Evolutionary conservation across 352 stramenopile genomes (phyloP), one percentile per base, ranked within the genome.

Genomic region (Globisporangium perplexum): DNA sequence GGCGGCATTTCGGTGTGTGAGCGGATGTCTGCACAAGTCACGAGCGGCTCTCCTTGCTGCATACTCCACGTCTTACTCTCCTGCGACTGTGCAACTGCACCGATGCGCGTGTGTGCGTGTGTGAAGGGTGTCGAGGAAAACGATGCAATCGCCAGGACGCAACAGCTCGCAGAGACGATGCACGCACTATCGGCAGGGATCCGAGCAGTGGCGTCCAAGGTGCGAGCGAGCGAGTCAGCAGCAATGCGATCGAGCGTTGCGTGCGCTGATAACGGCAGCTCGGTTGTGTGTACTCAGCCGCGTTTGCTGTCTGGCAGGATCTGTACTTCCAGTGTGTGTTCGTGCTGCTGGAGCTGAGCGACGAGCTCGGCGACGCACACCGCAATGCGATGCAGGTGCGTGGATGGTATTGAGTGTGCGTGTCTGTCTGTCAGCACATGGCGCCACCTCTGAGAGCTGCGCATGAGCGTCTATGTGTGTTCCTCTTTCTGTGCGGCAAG

Each of bases 321-420:
- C 59, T 86, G 20, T 88, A 79, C 59, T 88, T 84, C 50, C 75
- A 86, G 60, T 89, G 77, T 45, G 77, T 89, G 22, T 86, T 86
- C 50, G 71, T 66, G 28, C 50, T 83, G 22, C 47, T 89, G 35
- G 57, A 58, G 45, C 56, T 81, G 41, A 72, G 64, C 28, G 57
- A 59, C 22, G 63, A 74, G 36, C 62, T 89, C 14, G 42, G n/a
- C 0, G 39, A 65, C 11, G 73, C 71, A 12, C 52, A 84, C 49
- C 45, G 50, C 15, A 24, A 46, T 14, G 63, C 74, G 24, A 81
- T 79, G 45, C 53, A 83, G 72, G 74, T 76, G 5, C 17, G 26
- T 30, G 26, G 2, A 30, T n/a, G 20, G n/a, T 18, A 8, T 35
- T 35, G 30, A 38, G 10, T 38, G 7, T 38, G 31, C 15, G 23